These are phyloP conservation scores for Didymella exigua DNA, from an alignment of 2,329 filamentous ascomycete genomes.

Conservation along the genomic window DNA sequence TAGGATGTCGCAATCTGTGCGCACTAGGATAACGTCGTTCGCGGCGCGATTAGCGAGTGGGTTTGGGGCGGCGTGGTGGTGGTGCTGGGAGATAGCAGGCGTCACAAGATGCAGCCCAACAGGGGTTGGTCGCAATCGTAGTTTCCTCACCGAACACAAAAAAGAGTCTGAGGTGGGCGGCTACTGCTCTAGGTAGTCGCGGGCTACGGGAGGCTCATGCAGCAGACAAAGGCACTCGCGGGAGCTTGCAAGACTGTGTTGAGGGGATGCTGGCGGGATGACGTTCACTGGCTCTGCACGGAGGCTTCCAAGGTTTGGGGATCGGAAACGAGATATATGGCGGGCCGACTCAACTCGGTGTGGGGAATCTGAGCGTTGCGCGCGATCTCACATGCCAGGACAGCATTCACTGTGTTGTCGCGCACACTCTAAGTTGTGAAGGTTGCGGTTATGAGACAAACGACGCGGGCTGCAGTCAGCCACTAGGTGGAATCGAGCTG, in stretches of 20 bases:
- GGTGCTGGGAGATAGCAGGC: conserved; percentile 35
- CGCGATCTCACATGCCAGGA: conserved; percentile 15
- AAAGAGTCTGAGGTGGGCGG: conserved; percentile 6
- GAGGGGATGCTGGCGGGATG: conserved; percentile 16
- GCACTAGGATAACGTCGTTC: conserved; percentile 22
- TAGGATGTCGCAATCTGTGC: conserved; percentile 17
- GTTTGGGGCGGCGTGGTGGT: conserved; percentile 13
- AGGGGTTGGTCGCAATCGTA: conserved; percentile 16
- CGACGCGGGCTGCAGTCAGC: conserved; percentile 14
- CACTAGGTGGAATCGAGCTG: conserved; percentile 11
- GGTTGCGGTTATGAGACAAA: conserved; percentile 16
- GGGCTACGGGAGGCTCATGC: conserved; percentile 4
- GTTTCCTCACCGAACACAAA: conserved; percentile 8
- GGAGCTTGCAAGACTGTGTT: conserved; percentile 6
- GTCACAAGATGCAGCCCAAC: conserved; percentile 44
- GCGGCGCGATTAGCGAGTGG: conserved; percentile 21
- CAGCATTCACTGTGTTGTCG: conserved; percentile 10
- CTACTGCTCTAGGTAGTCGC: conserved; percentile 19
- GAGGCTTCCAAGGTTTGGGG: conserved; percentile 15
- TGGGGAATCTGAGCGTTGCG: conserved; percentile 12
- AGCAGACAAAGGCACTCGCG: conserved; percentile 4
- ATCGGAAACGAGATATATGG: conserved; percentile 9
- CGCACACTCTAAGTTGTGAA: conserved; percentile 12
- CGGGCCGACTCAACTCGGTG: conserved; percentile 13
- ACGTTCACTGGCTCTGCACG: conserved; percentile 14